Evolutionary conservation across 768 basidiomycete species (phyloP).

Genomic region (Rhizopogon rudus): DNA sequence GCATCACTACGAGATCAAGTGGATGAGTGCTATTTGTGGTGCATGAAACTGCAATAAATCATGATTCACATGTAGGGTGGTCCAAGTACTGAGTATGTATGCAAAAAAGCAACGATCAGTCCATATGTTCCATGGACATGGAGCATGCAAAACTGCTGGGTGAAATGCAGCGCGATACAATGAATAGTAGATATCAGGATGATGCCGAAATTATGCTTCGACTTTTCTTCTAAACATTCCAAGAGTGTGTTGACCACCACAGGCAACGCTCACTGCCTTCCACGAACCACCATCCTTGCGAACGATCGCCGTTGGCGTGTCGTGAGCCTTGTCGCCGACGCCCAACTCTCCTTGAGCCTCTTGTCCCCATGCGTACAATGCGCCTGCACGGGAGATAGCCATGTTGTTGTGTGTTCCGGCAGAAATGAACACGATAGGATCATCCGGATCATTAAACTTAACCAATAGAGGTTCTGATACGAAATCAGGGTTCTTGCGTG

Average conservation of each 20-base stretch:
- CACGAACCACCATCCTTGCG: slow-evolving; percentile 68
- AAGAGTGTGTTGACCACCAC: slow-evolving; percentile 77
- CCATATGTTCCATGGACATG: slow-evolving; percentile 12
- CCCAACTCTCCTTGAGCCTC: slow-evolving; percentile 77
- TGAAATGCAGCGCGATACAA: slow-evolving; percentile 13
- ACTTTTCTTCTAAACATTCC: slow-evolving; percentile 65
- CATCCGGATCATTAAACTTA: slow-evolving; percentile 56
- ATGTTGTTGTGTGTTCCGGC: slow-evolving; percentile 71
- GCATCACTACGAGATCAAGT: neutral
- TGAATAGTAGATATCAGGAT: neutral
- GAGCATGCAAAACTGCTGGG: slow-evolving; percentile 7
- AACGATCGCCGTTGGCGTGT: slow-evolving; percentile 63
- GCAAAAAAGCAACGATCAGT: slow-evolving; percentile 10
- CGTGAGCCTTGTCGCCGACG: slow-evolving; percentile 53
- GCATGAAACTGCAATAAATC: neutral
- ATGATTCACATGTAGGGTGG: neutral
- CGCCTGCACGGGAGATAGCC: slow-evolving; percentile 62
- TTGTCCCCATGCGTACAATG: slow-evolving; percentile 74
- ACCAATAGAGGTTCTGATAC: slow-evolving; percentile 62
- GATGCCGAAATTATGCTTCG: slow-evolving; percentile 11
- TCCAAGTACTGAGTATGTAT: slow-evolving; percentile 9
- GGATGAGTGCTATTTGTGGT: neutral
- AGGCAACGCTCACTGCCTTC: slow-evolving; percentile 50
- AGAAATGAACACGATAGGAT: slow-evolving; percentile 61
- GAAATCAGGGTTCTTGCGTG: slow-evolving; percentile 51